Evolutionary conservation across 352 stramenopile genomes (phyloP), one percentile per base, ranked within the genome.

Genomic region (Phytopythium helicoides): DNA sequence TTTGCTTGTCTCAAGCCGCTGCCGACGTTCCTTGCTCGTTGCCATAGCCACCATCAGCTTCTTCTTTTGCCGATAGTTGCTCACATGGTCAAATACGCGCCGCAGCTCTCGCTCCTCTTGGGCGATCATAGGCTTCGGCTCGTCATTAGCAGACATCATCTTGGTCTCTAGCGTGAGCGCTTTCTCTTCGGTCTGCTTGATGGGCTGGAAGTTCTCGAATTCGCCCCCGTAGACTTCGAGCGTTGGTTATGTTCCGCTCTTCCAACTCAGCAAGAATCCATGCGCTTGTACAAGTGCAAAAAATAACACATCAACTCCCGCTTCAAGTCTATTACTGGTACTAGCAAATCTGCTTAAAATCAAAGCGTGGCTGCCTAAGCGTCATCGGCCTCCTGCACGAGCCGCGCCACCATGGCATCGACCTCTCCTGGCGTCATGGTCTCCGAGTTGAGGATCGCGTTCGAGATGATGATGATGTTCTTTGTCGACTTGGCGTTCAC

Each of bases 51-150:
- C 59, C 8, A 42, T 41, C 23, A 89, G 62, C 49, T 87, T 92
- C 54, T 89, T 92, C 74, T 97, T 97, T 40, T 82, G 70, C 8
- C 81, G 80, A 50, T 90, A 99, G 42, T 86, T 93, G 63, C 92
- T 96, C 40, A 98, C 64, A 47, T 96, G 79, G 23, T 97, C 87
- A 58, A 97, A 98, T 26, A 98, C 96, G 31, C 95, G 86, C 49
- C 92, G 87, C 38, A 98, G 66, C 61, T 98, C 94, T 36, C 93
- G 96, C 69, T 98, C 87, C 62, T 98, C 95, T 60, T 98, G 93
- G 8, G 88, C 80, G 21, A 95, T 97, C 73, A 98, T 95, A 34
- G 76, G 81, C 59, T 93, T 94, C 15, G 70, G 52, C 48, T 90
- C 79, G 22, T 92, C 79, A 9, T 66, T 86, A 23, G 79, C 60